phyloP scores from a whole-genome alignment of 2,329 filamentous ascomycete genomes.

The Cordyceps militaris region DNA sequence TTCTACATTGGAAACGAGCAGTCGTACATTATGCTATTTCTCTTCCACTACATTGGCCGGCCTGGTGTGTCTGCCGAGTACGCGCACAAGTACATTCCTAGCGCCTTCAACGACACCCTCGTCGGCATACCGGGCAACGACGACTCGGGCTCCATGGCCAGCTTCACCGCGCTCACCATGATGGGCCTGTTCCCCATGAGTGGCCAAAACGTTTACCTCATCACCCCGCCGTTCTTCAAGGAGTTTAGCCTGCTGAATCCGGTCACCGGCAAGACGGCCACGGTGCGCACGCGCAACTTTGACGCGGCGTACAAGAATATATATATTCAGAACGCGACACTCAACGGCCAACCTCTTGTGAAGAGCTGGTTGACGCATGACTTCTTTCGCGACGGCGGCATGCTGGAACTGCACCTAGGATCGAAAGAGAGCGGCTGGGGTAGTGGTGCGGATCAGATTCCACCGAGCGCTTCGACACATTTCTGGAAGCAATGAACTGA shows the following conservation, averaged over 20 bases:
- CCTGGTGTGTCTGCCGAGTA: conserved; percentile 50
- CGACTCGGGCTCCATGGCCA: conserved; percentile 47
- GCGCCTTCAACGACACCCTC: conserved; percentile 58
- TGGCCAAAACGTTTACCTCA: conserved; percentile 46
- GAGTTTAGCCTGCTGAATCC: conserved; percentile 33
- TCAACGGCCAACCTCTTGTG: conserved; percentile 47
- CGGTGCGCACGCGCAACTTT: conserved; percentile 23
- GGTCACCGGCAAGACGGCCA: conserved; percentile 21
- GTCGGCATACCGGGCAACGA: conserved; percentile 52
- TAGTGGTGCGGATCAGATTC: conserved; percentile 14
- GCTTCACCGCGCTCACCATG: conserved; percentile 42
- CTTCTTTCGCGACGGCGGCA: conserved; percentile 52
- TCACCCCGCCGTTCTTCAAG: conserved; percentile 44
- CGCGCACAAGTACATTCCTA: conserved; percentile 59
- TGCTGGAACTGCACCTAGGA: conserved; percentile 37
- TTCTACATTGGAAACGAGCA: conserved; percentile 62
- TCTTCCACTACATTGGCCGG: conserved; percentile 60
- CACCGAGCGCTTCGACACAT: conserved; percentile 20
- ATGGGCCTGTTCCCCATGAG: conserved; percentile 49
- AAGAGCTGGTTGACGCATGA: conserved; percentile 55
- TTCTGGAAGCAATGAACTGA: conserved; percentile 16
- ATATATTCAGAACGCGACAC: conserved; percentile 51
- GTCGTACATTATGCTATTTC: conserved; percentile 43
- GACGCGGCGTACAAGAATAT: conserved; percentile 44
- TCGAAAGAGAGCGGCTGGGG: conserved; percentile 12